phyloP scores from a whole-genome alignment of 2,329 filamentous ascomycete genomes.

The Apiospora rasikravindrae region DNA sequence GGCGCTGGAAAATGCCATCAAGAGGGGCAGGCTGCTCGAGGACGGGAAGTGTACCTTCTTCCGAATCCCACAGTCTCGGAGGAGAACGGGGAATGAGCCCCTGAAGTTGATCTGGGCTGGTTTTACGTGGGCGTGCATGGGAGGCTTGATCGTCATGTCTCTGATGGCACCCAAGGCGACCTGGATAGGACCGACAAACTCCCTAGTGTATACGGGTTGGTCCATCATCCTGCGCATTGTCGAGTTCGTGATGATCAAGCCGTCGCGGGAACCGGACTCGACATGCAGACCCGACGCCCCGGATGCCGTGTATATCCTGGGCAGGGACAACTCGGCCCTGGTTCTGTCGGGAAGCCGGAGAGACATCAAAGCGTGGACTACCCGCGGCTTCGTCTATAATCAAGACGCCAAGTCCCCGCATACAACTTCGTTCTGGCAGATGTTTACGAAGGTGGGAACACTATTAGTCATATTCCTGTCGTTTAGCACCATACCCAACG shows the following conservation, averaged over 20 bases:
- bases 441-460: background rate
- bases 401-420: background rate
- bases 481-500: slow-evolving; percentile 7
- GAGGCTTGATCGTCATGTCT: background rate
- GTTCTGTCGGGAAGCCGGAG: slow-evolving; percentile 2
- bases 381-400: background rate
- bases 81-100: background rate
- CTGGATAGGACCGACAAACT: slow-evolving; percentile 6
- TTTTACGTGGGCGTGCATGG: background rate
- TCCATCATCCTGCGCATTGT: background rate
- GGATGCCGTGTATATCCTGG: slow-evolving; percentile 7
- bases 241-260: background rate
- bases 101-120: background rate
- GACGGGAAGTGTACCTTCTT: background rate
- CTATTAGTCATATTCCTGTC: background rate
- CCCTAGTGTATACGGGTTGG: background rate
- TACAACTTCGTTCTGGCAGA: background rate
- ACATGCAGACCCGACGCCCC: background rate
- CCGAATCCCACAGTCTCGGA: no score
- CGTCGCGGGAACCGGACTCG: no score
- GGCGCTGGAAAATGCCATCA: background rate
- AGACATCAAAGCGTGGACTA: slow-evolving; percentile 1
- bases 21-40: background rate
- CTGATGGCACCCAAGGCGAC: background rate
- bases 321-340: background rate